phyloP scores from a whole-genome alignment of 169 alveolate species.

The Plasmodium gaboni region DNA sequence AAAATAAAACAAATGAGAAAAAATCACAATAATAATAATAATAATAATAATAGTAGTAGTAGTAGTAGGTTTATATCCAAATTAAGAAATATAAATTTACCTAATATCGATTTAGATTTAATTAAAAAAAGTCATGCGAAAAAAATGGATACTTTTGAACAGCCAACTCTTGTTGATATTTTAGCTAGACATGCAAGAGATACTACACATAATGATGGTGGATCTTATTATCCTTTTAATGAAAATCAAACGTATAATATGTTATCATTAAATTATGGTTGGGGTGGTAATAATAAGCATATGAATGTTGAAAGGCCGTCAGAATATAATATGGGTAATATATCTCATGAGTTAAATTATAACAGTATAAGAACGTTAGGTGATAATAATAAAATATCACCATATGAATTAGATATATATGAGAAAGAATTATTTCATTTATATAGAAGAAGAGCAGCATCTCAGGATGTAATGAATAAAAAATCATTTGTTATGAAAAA shows the following conservation, averaged over 20 bases:
- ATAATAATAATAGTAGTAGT: background rate
- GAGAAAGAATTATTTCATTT: slow-evolving; percentile 30
- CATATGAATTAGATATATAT: background rate
- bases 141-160: slow-evolving; percentile 7
- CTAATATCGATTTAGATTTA: slow-evolving; percentile 18
- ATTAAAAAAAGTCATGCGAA: slow-evolving; percentile 18
- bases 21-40: background rate
- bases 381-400: slow-evolving; percentile 6
- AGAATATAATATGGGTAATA: slow-evolving; percentile 40
- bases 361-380: background rate
- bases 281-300: slow-evolving; percentile 8
- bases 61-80: no score
- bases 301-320: background rate
- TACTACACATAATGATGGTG: slow-evolving; percentile 42
- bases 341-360: background rate
- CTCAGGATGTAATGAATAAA: slow-evolving; percentile 58
- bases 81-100: background rate
- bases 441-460: slow-evolving; percentile 73
- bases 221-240: slow-evolving; percentile 28
- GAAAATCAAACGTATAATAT: slow-evolving; percentile 17
- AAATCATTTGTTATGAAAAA: slow-evolving; percentile 38
- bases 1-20: background rate
- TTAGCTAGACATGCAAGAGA: slow-evolving; percentile 77
- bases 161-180: slow-evolving; percentile 53
- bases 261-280: slow-evolving; percentile 16